phyloP scores from a whole-genome alignment of 78 protist species.

The Speleostelium caveatum region DNA sequence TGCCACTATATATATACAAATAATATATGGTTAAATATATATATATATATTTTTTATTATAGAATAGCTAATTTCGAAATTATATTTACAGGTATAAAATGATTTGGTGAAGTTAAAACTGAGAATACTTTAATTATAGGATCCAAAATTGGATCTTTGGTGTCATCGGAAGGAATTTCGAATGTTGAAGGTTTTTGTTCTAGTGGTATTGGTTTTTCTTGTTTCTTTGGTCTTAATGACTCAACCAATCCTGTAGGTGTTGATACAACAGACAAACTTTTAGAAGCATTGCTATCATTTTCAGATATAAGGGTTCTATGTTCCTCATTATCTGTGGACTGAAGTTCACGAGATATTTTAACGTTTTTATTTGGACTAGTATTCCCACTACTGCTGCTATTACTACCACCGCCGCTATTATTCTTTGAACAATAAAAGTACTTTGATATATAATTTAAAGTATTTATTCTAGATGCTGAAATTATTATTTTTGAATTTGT shows the following conservation, averaged over 20 bases:
- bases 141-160: constrained; percentile 68
- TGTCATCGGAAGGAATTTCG: not conserved
- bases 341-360: not conserved
- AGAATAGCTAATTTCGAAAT: too few relatives aligned
- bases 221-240: not conserved
- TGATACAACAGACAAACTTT: not conserved
- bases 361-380: not conserved
- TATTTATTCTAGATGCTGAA: too few relatives aligned
- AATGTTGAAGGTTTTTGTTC: not conserved
- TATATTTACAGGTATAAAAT: constrained; percentile 47
- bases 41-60: not conserved
- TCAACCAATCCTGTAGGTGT: constrained; percentile 11
- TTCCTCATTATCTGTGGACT: not conserved
- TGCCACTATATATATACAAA: constrained; percentile 79
- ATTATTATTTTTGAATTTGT: not conserved
- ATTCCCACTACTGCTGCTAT: not conserved
- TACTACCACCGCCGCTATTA: not conserved
- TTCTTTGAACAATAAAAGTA: too few relatives aligned
- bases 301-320: not conserved
- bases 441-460: not conserved
- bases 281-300: not conserved
- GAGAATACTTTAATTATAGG: constrained; percentile 77
- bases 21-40: not conserved
- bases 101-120: constrained; percentile 70
- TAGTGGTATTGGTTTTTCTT: not conserved